Evolutionary conservation across 73 alveolate genomes (phyloP).

Genomic region (Durusdinium trenchii): DNA sequence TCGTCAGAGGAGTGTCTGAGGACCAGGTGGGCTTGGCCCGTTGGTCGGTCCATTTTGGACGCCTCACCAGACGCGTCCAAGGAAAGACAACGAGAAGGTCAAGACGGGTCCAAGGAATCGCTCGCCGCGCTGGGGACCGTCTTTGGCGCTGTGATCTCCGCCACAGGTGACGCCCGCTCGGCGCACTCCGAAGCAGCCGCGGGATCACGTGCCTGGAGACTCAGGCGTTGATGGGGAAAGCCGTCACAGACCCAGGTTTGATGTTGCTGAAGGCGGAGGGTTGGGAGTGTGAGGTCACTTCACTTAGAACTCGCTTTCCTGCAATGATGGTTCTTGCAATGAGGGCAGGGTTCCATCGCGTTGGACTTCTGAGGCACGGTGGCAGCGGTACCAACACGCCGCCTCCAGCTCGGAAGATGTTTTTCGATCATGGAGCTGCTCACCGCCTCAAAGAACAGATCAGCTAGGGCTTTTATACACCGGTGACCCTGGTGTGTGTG

Average conservation of each 20-base stretch:
- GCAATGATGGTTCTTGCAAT: background rate
- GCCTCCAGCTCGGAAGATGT: conserved; percentile 16
- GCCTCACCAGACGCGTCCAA: background rate
- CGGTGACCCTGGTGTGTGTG: background rate
- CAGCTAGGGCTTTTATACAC: background rate
- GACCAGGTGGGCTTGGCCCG: conserved; percentile 12
- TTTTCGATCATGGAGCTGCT: too few relatives aligned
- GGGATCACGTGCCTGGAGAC: conserved; percentile 51
- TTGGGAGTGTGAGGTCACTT: background rate
- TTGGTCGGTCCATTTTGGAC: background rate
- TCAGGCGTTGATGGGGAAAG: background rate
- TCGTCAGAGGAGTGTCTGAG: conserved; percentile 31
- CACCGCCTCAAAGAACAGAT: too few relatives aligned
- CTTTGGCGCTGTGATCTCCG: background rate
- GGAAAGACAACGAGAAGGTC: background rate
- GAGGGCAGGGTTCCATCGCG: background rate
- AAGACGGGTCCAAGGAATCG: background rate
- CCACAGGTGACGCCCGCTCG: conserved; percentile 46
- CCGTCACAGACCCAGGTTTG: background rate
- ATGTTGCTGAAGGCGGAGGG: background rate
- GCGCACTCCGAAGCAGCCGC: background rate
- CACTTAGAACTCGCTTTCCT: background rate
- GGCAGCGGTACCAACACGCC: conserved; percentile 47
- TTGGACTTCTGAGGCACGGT: conserved; percentile 3
- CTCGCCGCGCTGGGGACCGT: background rate